Evolutionary conservation across 192 early-diverging fungal genomes (phyloP).

Genomic region (Coemansia sp.): DNA sequence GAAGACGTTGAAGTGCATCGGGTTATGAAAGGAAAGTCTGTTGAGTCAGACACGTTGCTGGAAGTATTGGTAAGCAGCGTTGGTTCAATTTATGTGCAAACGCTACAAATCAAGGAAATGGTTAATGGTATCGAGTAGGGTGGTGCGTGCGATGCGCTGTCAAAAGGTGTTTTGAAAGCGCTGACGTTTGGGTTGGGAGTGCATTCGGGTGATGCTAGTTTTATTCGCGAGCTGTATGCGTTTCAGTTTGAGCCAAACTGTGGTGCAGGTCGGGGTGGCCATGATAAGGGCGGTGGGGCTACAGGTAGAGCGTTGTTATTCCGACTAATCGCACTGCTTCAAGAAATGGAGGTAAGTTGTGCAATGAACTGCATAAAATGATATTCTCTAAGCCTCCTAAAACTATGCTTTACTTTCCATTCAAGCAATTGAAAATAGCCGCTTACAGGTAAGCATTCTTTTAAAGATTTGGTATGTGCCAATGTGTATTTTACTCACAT

Average conservation of each 20-base stretch:
- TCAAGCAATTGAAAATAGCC: background rate
- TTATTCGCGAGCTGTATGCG: slow-evolving; percentile 49
- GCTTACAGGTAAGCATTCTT: background rate
- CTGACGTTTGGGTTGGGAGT: slow-evolving; percentile 40
- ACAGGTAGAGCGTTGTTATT: slow-evolving; percentile 6
- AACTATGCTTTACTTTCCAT: background rate
- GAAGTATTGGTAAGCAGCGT: slow-evolving; percentile 19
- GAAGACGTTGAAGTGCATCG: slow-evolving; percentile 23
- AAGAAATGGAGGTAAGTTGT: slow-evolving; percentile 38
- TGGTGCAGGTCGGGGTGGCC: background rate
- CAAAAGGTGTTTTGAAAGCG: slow-evolving; percentile 16
- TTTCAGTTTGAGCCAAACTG: slow-evolving; percentile 21
- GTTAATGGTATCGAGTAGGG: slow-evolving; percentile 7
- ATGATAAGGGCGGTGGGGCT: background rate
- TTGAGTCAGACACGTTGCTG: slow-evolving; percentile 39
- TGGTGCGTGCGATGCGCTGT: slow-evolving; percentile 27
- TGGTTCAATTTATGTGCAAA: no score
- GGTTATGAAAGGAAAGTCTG: slow-evolving; percentile 24
- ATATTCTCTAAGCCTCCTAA: background rate
- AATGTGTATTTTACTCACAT: background rate
- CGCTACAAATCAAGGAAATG: no score
- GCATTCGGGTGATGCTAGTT: slow-evolving; percentile 15
- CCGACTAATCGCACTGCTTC: slow-evolving; percentile 23
- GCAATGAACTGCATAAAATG: background rate
- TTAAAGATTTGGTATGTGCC: background rate